phyloP scores from a whole-genome alignment of 495 filamentous ascomycete species.

The Wilcoxina mikolae region DNA sequence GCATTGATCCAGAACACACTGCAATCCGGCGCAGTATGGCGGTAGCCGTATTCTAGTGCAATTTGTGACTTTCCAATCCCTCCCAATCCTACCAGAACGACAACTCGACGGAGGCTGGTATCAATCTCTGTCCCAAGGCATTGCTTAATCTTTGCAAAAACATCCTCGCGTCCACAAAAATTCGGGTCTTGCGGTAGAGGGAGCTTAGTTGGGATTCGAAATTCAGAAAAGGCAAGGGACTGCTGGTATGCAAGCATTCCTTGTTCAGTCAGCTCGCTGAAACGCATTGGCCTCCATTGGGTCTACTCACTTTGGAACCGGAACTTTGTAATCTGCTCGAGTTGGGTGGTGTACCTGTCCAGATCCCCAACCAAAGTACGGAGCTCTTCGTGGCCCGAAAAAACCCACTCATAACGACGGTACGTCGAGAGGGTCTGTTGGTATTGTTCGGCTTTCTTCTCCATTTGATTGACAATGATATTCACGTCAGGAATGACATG shows the following conservation, averaged over 20 bases:
- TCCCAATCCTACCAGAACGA: slow-evolving; percentile 12
- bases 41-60: slow-evolving; percentile 13
- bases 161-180: slow-evolving; percentile 10
- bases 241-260: not conserved
- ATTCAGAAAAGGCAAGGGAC: not conserved
- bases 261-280: too few relatives aligned
- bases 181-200: slow-evolving; percentile 7
- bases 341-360: slow-evolving; percentile 8
- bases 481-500: not conserved
- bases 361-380: slow-evolving; percentile 4
- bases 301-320: not conserved
- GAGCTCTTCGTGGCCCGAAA: not conserved
- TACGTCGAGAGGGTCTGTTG: not conserved
- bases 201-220: slow-evolving; percentile 6
- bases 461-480: not conserved
- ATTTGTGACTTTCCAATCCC: slow-evolving; percentile 18
- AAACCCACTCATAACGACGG: not conserved
- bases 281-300: not conserved
- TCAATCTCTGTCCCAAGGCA: too few relatives aligned
- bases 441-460: not conserved
- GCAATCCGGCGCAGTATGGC: slow-evolving; percentile 9
- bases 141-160: slow-evolving; percentile 1
- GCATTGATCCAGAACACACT: slow-evolving; percentile 18
- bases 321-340: not conserved
- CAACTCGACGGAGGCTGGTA: not conserved